Evolutionary conservation across 306 rosid species (phyloP), one percentile per base, ranked within the genome.

Genomic region (Cicer cuneatum): DNA sequence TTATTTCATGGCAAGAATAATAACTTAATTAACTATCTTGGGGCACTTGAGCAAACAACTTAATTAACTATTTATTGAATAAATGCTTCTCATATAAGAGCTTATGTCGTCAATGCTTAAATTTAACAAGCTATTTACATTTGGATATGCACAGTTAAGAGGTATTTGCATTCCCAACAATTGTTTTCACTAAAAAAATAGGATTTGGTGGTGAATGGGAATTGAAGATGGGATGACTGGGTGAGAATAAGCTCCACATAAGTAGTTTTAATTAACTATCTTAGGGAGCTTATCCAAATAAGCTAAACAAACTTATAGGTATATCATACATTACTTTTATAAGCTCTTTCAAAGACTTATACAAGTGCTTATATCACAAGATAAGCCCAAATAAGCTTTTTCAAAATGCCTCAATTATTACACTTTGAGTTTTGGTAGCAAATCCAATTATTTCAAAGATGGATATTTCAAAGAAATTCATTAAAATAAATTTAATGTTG

Each of bases 1-100:
- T 66, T 66, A 0, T 56, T 56, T 66, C 49, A 57, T 41, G 35
- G 48, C 56, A 66, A 15, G 3, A 35, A 45, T 62, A 63, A 16
- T 19, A 41, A 10, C 21, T 16, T 10, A 14, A 40, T 41, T 49
- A 15, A 11, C 13, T 13, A 14, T 49, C 18, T 43, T 43, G 48
- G 5, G 13, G 48, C 1, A 3, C 13, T 10, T 43, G 9, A 10
- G 11, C 48, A 43, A 43, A 43, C 11, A 43, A 43, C 48, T 43
- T 43, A 43, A 19, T 19, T 19, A 19, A 29, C 35, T 29, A 29
- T 29, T 29, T 29, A 29, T 29, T 29, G 35, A 10, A 43, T 43
- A 43, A 43, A 12, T 1, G n/a, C 11, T 43, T 43, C 10, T 43
- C 48, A 43, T 43, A 4, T 43, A 11, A 10, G 12, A 43, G 47